Conservation (phyloP, 192 early-diverging fungal genomes). For the Backusella psychrophila region DNA sequence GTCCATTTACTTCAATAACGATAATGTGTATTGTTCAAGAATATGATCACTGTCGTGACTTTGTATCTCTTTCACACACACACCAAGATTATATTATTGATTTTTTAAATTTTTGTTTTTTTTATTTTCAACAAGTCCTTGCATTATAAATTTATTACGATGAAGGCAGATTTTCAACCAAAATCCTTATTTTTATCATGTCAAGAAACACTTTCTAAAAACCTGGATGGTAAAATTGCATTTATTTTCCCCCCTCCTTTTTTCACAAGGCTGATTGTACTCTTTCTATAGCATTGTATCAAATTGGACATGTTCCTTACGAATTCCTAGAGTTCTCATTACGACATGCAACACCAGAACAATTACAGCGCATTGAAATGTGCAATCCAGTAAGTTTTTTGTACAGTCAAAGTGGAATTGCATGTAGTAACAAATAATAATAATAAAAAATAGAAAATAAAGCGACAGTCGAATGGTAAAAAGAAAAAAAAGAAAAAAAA, state of each 20-base stretch:
- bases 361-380: conserved; percentile 11
- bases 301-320: conserved; percentile 10
- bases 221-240: not conserved
- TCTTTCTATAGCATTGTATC: conserved; percentile 2
- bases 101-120: not conserved
- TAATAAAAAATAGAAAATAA: not conserved
- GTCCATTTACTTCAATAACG: too few relatives aligned
- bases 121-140: not conserved
- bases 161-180: not conserved
- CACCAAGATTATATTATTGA: not conserved
- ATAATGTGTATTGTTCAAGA: not conserved
- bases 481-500: not conserved
- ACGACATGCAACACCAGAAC: not conserved
- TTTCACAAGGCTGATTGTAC: too few relatives aligned
- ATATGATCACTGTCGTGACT: not conserved
- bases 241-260: too few relatives aligned
- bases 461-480: conserved; percentile 7
- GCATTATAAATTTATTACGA: too few relatives aligned
- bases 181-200: not conserved
- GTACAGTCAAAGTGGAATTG: not conserved
- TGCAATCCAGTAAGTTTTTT: conserved; percentile 9
- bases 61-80: not conserved
- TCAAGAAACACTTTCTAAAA: not conserved
- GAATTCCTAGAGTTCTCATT: not conserved
- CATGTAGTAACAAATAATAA: not conserved